These are phyloP conservation scores for Neodidymelliopsis sp. DNA, from an alignment of 2,329 filamentous ascomycete genomes.

Conservation along the genomic window DNA sequence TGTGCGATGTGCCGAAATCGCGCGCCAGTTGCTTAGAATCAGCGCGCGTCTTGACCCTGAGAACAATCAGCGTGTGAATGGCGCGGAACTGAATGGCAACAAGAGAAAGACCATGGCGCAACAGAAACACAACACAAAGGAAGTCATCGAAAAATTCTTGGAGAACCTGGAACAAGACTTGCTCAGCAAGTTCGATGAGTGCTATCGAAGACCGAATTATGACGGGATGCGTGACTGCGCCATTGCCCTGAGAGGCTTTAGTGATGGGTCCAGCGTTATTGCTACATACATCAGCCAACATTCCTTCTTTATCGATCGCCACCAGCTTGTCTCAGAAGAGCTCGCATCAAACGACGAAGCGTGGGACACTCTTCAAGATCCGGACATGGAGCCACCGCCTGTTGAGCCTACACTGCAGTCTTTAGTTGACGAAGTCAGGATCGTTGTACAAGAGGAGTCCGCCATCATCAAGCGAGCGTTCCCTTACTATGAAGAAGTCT, in stretches of 20 bases:
- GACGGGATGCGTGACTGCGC: constrained; percentile 98
- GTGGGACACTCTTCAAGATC: constrained; percentile 93
- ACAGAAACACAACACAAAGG: constrained; percentile 72
- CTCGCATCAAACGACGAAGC: constrained; percentile 73
- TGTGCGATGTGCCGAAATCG: constrained; percentile 91
- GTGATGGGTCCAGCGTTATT: constrained; percentile 92
- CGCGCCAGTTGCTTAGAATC: constrained; percentile 90
- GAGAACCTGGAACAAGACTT: constrained; percentile 96
- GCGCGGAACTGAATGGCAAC: constrained; percentile 58
- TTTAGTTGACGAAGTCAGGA: constrained; percentile 89
- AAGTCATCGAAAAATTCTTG: constrained; percentile 95
- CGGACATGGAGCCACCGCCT: constrained; percentile 87
- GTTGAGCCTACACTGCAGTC: constrained; percentile 93
- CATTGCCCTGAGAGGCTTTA: constrained; percentile 93
- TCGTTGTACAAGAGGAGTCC: constrained; percentile 96
- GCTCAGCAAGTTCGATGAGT: constrained; percentile 95
- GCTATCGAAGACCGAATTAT: constrained; percentile 93
- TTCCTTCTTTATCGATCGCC: constrained; percentile 97
- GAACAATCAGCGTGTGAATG: constrained; percentile 59
- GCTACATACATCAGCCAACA: constrained; percentile 98
- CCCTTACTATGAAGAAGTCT: constrained; percentile 92
- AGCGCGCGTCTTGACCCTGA: constrained; percentile 86
- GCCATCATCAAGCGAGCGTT: constrained; percentile 97
- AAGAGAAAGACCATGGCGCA: constrained; percentile 36
- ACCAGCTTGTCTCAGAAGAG: constrained; percentile 89